A percentile compares a stretch with the other conserved stretches of the same genome.
These are phyloP conservation scores for Mucor saturninus DNA, from an alignment of 371 early-diverging fungal species.

Conservation along the genomic window DNA sequence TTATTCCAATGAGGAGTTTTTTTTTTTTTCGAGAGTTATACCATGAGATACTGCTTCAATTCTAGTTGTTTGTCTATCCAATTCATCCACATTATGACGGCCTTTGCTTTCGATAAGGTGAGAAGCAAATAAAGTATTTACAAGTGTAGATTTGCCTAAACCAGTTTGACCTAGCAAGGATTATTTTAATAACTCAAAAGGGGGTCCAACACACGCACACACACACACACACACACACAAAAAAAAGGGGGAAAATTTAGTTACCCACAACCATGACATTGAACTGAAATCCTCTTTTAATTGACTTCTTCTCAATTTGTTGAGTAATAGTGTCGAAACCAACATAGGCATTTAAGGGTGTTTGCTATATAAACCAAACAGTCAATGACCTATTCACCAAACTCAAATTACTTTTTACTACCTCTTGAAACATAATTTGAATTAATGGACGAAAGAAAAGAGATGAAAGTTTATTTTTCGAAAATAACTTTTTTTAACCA, in stretches of 20 bases:
- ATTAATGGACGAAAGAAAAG: slow-evolving; percentile 2
- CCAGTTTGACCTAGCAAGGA: slow-evolving; percentile 87
- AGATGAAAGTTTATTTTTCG: neutral
- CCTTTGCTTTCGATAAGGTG: slow-evolving; percentile 88
- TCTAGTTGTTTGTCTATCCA: slow-evolving; percentile 80
- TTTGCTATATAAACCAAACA: slow-evolving; percentile 1
- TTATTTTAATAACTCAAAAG: neutral
- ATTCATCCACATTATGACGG: slow-evolving; percentile 69
- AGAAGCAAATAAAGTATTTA: slow-evolving; percentile 92
- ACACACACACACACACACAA: neutral
- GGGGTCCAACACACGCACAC: neutral
- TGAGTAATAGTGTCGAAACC: slow-evolving; percentile 95
- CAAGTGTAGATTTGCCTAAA: slow-evolving; percentile 97
- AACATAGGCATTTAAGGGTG: slow-evolving; percentile 78
- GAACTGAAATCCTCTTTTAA: slow-evolving; percentile 94
- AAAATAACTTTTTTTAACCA: neutral
- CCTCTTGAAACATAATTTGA: neutral
- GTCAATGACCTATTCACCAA: neutral
- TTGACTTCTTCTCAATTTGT: slow-evolving; percentile 91
- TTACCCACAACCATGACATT: slow-evolving; percentile 95
- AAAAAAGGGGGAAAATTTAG: neutral
- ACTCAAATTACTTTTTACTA: neutral
- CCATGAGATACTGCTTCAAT: slow-evolving; percentile 82
- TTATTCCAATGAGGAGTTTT: neutral
- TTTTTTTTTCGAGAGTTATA: slow-evolving; percentile 30